These are phyloP conservation scores for Leccinum solheimii DNA, from an alignment of 1,284 basidiomycete genomes.

Conservation along the genomic window DNA sequence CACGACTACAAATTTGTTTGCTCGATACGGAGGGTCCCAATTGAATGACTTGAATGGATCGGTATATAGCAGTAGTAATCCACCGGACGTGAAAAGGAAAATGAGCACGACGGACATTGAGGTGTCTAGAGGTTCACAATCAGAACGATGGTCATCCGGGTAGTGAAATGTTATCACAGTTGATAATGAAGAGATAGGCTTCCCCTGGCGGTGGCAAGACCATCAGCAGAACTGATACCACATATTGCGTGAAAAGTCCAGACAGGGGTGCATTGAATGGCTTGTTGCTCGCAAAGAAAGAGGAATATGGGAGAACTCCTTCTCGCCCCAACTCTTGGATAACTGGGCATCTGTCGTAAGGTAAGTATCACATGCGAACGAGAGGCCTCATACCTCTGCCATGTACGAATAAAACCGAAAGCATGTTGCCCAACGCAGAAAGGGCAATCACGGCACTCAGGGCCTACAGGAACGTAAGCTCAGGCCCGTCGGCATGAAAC, in stretches of 20 bases:
- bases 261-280: constrained; percentile 61
- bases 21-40: constrained; percentile 66
- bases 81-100: constrained; percentile 60
- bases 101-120: constrained; percentile 56
- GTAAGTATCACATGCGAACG: neutral
- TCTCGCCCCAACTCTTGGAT: constrained; percentile 71
- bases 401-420: constrained; percentile 62
- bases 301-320: constrained; percentile 60
- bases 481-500: neutral
- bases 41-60: constrained; percentile 43
- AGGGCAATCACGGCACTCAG: constrained; percentile 63
- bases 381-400: constrained; percentile 49
- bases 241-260: constrained; percentile 57
- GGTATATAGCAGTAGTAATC: constrained; percentile 58
- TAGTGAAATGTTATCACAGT: constrained; percentile 41
- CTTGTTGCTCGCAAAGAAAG: constrained; percentile 63
- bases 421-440: constrained; percentile 61
- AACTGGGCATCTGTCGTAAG: constrained; percentile 39
- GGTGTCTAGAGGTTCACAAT: constrained; percentile 39
- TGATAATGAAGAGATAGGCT: constrained; percentile 67
- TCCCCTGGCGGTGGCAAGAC: constrained; percentile 61
- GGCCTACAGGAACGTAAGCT: constrained; percentile 40
- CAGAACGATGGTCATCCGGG: neutral
- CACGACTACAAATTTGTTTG: constrained; percentile 46
- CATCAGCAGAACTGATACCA: constrained; percentile 51